Evolutionary conservation across 2,329 filamentous ascomycete genomes (phyloP).

Genomic region (Claviceps pusilla): DNA sequence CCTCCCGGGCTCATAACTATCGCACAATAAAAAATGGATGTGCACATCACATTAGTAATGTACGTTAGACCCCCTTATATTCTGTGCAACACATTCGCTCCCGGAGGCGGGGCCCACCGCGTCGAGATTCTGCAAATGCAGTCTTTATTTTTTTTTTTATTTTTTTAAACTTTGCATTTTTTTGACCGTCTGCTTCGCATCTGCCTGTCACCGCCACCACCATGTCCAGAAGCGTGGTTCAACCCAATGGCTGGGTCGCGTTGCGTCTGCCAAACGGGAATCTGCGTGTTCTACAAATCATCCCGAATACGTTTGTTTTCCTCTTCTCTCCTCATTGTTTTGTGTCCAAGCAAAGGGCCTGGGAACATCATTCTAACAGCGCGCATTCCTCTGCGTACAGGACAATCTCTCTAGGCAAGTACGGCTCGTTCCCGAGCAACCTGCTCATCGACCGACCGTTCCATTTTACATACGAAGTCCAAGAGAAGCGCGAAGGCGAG

Average conservation of each 20-base stretch:
- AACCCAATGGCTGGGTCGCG: slow-evolving; percentile 46
- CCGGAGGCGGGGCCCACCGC: neutral
- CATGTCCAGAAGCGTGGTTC: slow-evolving; percentile 20
- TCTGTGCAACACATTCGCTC: neutral
- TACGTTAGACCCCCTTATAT: no score
- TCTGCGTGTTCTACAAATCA: slow-evolving; percentile 40
- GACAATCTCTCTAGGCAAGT: slow-evolving; percentile 79
- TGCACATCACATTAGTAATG: no score
- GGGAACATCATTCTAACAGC: slow-evolving; percentile 11
- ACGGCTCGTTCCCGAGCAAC: slow-evolving; percentile 79
- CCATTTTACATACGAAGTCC: slow-evolving; percentile 79
- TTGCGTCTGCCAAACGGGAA: slow-evolving; percentile 45
- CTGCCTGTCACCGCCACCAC: neutral
- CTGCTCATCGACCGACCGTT: slow-evolving; percentile 82
- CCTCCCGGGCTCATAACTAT: no score
- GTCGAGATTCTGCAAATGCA: neutral
- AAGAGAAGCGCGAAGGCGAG: slow-evolving; percentile 52
- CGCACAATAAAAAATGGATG: no score
- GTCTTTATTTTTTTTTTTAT: neutral
- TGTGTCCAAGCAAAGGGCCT: neutral
- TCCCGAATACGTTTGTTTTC: slow-evolving; percentile 41
- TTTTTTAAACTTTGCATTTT: neutral
- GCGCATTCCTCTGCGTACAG: slow-evolving; percentile 28
- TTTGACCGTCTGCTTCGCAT: neutral
- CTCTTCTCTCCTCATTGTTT: neutral